Percentiles rank a stretch among this genome's conserved stretches.
Evolutionary conservation across 495 filamentous ascomycete genomes (phyloP).

Genomic region (Lophiotrema nucula): DNA sequence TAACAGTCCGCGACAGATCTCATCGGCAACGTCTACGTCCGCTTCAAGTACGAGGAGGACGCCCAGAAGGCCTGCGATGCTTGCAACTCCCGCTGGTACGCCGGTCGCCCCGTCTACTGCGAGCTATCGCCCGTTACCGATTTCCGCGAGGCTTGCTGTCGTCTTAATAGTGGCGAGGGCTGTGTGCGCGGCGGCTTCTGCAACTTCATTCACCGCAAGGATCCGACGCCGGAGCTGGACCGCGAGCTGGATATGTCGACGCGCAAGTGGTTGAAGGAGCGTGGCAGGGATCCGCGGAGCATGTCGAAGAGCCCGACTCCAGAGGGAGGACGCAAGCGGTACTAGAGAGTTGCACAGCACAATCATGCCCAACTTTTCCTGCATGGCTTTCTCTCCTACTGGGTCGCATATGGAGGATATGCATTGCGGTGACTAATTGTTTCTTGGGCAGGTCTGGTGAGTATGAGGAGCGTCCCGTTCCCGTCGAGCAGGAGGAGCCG

Average conservation of each 20-base stretch:
- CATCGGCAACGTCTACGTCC: constrained; percentile 98
- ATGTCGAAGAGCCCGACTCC: constrained; percentile 51
- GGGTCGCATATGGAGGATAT: no score
- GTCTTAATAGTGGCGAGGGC: constrained; percentile 89
- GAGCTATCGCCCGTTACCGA: constrained; percentile 95
- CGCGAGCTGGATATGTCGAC: constrained; percentile 80
- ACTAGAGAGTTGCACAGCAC: no score
- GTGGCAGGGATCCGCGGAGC: constrained; percentile 83
- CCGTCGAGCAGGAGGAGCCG: no score
- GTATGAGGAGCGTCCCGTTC: no score
- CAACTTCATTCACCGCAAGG: constrained; percentile 98
- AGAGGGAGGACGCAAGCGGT: neutral
- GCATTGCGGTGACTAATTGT: no score
- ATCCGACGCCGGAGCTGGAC: constrained; percentile 83
- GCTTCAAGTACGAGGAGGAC: constrained; percentile 99
- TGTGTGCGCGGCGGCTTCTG: constrained; percentile 97
- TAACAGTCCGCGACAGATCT: constrained; percentile 57
- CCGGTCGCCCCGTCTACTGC: constrained; percentile 95
- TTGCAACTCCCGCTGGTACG: constrained; percentile 95
- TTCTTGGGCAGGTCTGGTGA: no score
- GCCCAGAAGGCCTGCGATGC: constrained; percentile 91
- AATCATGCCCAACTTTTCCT: no score
- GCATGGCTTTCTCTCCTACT: no score
- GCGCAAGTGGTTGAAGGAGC: constrained; percentile 92
- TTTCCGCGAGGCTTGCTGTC: constrained; percentile 96